These are phyloP conservation scores for Bombardia bombarda DNA, from an alignment of 495 filamentous ascomycete species.

Conservation along the genomic window DNA sequence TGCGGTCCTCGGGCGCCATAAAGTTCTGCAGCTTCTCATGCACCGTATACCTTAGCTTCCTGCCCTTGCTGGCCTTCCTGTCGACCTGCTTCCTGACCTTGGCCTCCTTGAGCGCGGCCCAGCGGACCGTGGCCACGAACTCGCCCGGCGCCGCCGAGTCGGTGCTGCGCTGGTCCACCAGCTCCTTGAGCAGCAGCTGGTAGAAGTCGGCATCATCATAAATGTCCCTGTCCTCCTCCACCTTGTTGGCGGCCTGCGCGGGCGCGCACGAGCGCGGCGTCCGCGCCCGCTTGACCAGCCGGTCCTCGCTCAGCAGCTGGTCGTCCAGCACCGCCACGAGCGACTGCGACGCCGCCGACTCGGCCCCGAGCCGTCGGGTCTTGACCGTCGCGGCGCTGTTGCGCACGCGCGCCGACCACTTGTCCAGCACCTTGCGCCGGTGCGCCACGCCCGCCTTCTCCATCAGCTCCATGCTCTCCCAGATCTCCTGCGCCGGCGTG, in stretches of 20 bases:
- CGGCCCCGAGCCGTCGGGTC: slow-evolving; percentile 44
- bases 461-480: slow-evolving; percentile 58
- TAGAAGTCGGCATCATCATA: slow-evolving; percentile 96
- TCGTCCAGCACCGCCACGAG: slow-evolving; percentile 66
- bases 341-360: slow-evolving; percentile 46
- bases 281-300: slow-evolving; percentile 58
- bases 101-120: slow-evolving; percentile 67
- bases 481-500: slow-evolving; percentile 53
- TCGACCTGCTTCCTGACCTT: slow-evolving; percentile 79
- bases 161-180: slow-evolving; percentile 75
- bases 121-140: slow-evolving; percentile 38
- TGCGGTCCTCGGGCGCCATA: slow-evolving; percentile 84
- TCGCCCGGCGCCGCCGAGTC: slow-evolving; percentile 42
- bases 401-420: slow-evolving; percentile 58
- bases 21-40: slow-evolving; percentile 98
- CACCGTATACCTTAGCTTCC: slow-evolving; percentile 86
- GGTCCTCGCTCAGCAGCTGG: slow-evolving; percentile 60
- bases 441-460: slow-evolving; percentile 48
- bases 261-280: slow-evolving; percentile 68
- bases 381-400: slow-evolving; percentile 31
- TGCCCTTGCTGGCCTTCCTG: slow-evolving; percentile 88
- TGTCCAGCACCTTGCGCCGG: slow-evolving; percentile 51
- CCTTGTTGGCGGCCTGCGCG: slow-evolving; percentile 46
- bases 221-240: slow-evolving; percentile 46
- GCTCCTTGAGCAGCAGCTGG: slow-evolving; percentile 79